Evolutionary conservation across 1,284 basidiomycete species (phyloP), one percentile per base, ranked within the genome.

Genomic region (Cystobasidium slooffiae): DNA sequence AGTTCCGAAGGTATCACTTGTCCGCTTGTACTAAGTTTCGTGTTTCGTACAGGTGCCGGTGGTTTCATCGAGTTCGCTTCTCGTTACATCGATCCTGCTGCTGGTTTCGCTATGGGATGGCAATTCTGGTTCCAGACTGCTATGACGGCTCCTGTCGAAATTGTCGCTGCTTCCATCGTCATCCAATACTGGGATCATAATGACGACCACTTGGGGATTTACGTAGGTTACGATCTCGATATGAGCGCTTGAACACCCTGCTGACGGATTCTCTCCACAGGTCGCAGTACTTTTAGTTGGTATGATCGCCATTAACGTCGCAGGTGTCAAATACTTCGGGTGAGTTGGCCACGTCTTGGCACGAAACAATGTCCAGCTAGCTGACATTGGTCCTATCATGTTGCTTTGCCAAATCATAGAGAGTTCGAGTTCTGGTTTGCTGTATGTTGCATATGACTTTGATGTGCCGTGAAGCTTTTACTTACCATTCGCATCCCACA

Each of bases 51-150:
- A 66, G 77, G 82, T 76, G 77, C 85, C 62, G 90, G 88, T 75
- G 88, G 92, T 6, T 92, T 93, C 81, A 90, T 94, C 81, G 89
- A 87, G 64, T 85, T 93, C 51, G 90, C 92, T 4, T 88, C 88
- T 77, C 88, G 90, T 53, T 92, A 92, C 80, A 89, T 93, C 39
- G 88, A 92, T 80, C 89, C 90, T 6, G 89, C 92, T 3, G 85
- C 93, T 75, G 89, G 89, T 0, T 93, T 93, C 79, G 87, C 91
- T 68, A 91, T 88, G 91, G 91, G 74, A 12, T 93, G 90, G 89
- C 89, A 91, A 79, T 92, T 91, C 81, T 81, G 81, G 68, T 81
- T 59, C 62, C 59, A 75, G 0, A 76, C 78, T 39, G 62, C 63
- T 20, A 76, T 78, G 20, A 62, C 62, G 4, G 77, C 77, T 18